Percentiles rank a stretch among this genome's conserved stretches.
Conservation (phyloP, 2,329 filamentous ascomycete species). For the Apiospora koreana region DNA sequence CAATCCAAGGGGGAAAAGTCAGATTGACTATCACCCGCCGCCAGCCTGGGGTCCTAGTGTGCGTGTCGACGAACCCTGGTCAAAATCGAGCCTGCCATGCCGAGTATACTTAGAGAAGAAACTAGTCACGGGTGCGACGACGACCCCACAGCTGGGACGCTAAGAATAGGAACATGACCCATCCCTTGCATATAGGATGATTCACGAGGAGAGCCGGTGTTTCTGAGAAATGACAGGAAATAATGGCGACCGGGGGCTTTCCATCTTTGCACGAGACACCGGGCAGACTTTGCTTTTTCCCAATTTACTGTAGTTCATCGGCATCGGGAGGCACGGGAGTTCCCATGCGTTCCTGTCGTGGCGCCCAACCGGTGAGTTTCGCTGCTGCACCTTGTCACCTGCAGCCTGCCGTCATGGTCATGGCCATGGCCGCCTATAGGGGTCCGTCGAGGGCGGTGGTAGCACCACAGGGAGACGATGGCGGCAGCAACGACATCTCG, state of each 20-base stretch:
- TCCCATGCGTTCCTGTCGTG: neutral
- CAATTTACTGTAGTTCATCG: neutral
- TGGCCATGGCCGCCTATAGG: neutral
- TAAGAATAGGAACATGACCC: conserved; percentile 1
- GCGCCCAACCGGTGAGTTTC: neutral
- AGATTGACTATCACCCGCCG: too few species aligned
- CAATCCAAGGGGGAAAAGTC: too few species aligned
- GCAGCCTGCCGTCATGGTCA: neutral
- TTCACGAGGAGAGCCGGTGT: neutral
- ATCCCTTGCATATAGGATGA: neutral
- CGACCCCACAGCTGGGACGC: neutral
- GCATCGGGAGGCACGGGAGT: neutral
- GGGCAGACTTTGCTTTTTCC: neutral
- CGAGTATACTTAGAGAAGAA: neutral
- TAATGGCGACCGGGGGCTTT: neutral
- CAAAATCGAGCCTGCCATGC: neutral
- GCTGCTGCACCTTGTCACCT: neutral
- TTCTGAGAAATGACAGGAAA: conserved; percentile 6
- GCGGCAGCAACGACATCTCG: neutral
- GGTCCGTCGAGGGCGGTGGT: neutral
- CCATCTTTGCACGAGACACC: neutral
- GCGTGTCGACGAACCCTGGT: too few species aligned
- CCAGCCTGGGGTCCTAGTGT: too few species aligned
- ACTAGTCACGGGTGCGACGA: neutral
- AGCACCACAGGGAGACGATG: neutral